These are phyloP conservation scores for Fraxinus anomala DNA, from an alignment of 257 asterid genomes.

Conservation along the genomic window DNA sequence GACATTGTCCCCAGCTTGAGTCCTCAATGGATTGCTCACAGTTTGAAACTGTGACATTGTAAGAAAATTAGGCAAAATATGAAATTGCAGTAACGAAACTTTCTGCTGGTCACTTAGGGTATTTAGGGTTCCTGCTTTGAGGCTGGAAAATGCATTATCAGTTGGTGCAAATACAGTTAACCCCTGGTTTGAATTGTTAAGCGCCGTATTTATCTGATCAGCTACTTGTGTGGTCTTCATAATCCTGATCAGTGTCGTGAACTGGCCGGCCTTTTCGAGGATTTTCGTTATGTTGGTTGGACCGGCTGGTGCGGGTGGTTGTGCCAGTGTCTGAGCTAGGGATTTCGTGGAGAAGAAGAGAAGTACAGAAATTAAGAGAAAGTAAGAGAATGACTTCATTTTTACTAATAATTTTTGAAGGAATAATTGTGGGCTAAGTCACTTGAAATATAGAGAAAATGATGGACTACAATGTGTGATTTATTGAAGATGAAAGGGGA, in stretches of 20 bases:
- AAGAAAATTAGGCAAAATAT: constrained; percentile 56
- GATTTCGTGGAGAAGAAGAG: constrained; percentile 41
- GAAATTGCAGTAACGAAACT: constrained; percentile 64
- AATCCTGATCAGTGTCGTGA: constrained; percentile 69
- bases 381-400: constrained; percentile 36
- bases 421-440: background rate
- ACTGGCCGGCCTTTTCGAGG: constrained; percentile 88
- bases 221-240: constrained; percentile 58
- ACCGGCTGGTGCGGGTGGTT: constrained; percentile 64
- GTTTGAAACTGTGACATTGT: constrained; percentile 77
- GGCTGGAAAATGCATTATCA: constrained; percentile 68
- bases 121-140: constrained; percentile 69
- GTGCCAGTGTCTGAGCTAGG: constrained; percentile 44
- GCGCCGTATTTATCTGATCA: constrained; percentile 70
- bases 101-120: constrained; percentile 71
- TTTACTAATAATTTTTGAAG: background rate
- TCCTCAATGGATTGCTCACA: constrained; percentile 76
- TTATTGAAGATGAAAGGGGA: constrained; percentile 15
- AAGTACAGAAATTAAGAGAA: constrained; percentile 29
- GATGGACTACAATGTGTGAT: constrained; percentile 11
- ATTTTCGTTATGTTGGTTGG: constrained; percentile 77
- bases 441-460: background rate
- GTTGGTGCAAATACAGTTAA: constrained; percentile 80
- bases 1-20: constrained; percentile 75
- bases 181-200: constrained; percentile 84